These are phyloP conservation scores for Stephania yunnanensis DNA, from an alignment of 164 flowering plant species.

Conservation along the genomic window DNA sequence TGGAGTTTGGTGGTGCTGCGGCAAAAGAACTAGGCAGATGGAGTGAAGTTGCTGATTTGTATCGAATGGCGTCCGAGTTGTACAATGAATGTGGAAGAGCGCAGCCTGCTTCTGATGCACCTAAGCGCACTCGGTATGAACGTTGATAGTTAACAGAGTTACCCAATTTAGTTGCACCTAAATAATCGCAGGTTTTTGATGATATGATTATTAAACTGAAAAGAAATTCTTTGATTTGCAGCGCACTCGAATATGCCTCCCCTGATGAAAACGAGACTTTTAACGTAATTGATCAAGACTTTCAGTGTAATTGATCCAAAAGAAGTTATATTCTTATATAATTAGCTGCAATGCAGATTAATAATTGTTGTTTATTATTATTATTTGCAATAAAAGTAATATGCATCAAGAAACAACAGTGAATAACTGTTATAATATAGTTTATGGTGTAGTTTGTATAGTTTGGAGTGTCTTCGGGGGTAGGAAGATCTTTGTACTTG, in stretches of 20 bases:
- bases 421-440: no score
- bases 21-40: constrained; percentile 75
- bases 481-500: no score
- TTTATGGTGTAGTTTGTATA: no score
- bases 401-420: no score
- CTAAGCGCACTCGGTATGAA: constrained; percentile 84
- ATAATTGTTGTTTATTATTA: no score
- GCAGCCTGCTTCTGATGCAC: constrained; percentile 96
- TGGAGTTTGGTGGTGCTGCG: constrained; percentile 84
- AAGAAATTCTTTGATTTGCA: constrained; percentile 16
- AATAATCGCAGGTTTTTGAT: neutral
- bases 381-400: no score
- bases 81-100: constrained; percentile 77
- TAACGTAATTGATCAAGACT: no score
- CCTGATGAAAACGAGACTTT: constrained; percentile 41
- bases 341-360: no score
- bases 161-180: neutral
- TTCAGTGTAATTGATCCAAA: no score
- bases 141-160: neutral
- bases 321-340: no score
- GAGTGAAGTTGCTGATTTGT: constrained; percentile 82
- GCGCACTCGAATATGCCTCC: constrained; percentile 69
- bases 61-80: constrained; percentile 72
- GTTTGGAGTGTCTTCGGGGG: no score
- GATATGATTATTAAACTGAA: neutral